Base-by-base conservation (phyloP, 1,139 yeast genomes). In the Yamadazyma friedrichii region DNA sequence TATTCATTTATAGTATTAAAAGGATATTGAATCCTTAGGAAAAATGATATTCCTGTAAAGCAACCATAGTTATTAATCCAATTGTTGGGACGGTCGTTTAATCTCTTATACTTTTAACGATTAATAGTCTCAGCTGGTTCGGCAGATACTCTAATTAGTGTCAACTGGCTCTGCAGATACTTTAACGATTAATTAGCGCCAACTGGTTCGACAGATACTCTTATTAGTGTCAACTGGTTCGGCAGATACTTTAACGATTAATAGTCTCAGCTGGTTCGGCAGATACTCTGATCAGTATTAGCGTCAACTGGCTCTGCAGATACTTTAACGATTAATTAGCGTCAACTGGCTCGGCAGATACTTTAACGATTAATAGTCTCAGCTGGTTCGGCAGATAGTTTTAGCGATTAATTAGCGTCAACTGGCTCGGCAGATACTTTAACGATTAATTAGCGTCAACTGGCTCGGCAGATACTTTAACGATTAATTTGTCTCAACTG, bases 201-300 rank as follows among this genome's bases (percentile, higher is more conserved):
- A 6, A n/a, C 29, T 27, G 13, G n/a, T 27, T 27, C 15, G n/a
- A 6, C 15, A 6, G 29, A 27, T 11, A 29, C 33, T 20, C n/a
- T n/a, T n/a, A n/a, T n/a, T n/a, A n/a, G n/a, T 27, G 6, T 27
- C 29, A 6, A n/a, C 29, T 27, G 13, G n/a, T 27, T 27, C 15
- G n/a, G n/a, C 15, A 6, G 29, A 27, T 11, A 29, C 33, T 20
- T 36, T 8, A 36, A n/a, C n/a, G n/a, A n/a, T n/a, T n/a, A n/a
- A n/a, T n/a, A n/a, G n/a, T 27, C n/a, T 27, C 29, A 6, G 6
- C 29, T 27, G 13, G n/a, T 27, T 27, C 15, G n/a, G n/a, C 15
- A 6, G 29, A 27, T 11, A 29, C 33, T 20, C 9, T 6, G n/a
- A n/a, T n/a, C n/a, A n/a, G n/a, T n/a, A n/a, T n/a, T n/a, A n/a